Evolutionary conservation across 2,329 filamentous ascomycete genomes (phyloP), one percentile per base, ranked within the genome.

Genomic region (Aspergillus ochraceus): DNA sequence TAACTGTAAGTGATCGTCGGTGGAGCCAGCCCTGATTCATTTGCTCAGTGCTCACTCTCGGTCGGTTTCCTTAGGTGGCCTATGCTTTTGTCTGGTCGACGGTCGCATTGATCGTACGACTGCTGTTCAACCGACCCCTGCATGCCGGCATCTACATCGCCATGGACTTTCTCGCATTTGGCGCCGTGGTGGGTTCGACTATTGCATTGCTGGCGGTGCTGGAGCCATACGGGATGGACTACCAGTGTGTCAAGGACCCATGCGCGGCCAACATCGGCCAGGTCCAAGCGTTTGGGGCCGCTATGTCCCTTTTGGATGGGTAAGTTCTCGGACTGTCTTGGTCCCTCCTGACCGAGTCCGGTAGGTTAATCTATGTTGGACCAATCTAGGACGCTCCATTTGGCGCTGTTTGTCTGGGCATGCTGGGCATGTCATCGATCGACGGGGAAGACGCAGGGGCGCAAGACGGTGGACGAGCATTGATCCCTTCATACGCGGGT

Each of bases 391-490:
- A 29, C 53, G n/a, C 45, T 55, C 45, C 45, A 55, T 55, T 49
- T 49, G 32, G 8, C 49, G 32, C 20, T 49, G 45, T 49, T 55
- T 22, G 53, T 55, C 29, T 55, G 53, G 53, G 53, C 53, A 19
- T 55, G 53, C 20, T 55, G 53, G 45, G 53, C 19, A 12, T 55
- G 53, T 39, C n/a, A 49, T 19, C 29, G 24, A 14, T 42, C 36
- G 36, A 42, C 14, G 17, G 11, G 32, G 12, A 17, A 42, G 36
- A 42, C 36, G 14, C 36, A 42, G 36, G 12, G 17, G 36, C 36
- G 36, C 5, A 42, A 42, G 36, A 42, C 14, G 36, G 36, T 42
- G 17, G 36, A 42, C 36, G 17, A 36, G 32, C 14, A 14, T n/a
- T 42, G 5, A 42, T 14, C 17, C 19, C 6, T 42, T 42, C 6